Conservation (phyloP, 2,329 filamentous ascomycete species). For the Fusarium sororula region DNA sequence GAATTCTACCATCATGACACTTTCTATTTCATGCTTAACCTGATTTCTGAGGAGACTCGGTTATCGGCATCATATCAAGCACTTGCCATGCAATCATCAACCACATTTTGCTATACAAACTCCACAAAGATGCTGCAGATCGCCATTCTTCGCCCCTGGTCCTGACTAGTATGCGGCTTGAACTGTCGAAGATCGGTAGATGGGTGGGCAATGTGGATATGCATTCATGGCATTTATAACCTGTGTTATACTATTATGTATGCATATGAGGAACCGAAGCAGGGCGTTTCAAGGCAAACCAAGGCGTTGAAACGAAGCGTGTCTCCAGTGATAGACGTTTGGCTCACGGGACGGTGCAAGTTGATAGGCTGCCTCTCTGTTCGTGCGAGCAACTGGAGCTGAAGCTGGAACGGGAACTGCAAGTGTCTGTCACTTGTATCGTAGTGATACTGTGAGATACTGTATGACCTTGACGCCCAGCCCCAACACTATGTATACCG, state of each 20-base stretch:
- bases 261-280: background rate
- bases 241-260: background rate
- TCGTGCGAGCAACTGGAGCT: background rate
- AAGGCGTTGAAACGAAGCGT: slow-evolving; percentile 18
- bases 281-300: slow-evolving; percentile 3
- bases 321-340: slow-evolving; percentile 26
- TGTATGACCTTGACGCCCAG: slow-evolving; percentile 13
- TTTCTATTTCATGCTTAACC: background rate
- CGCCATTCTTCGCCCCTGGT: slow-evolving; percentile 2
- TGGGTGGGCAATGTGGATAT: background rate
- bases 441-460: slow-evolving; percentile 32
- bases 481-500: slow-evolving; percentile 1
- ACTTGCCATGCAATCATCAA: background rate
- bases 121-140: slow-evolving; percentile 11
- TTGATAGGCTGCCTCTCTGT: background rate
- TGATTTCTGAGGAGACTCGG: background rate
- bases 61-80: slow-evolving; percentile 8
- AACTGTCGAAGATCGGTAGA: slow-evolving; percentile 12
- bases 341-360: slow-evolving; percentile 1
- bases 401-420: background rate
- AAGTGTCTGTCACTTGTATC: slow-evolving; percentile 8
- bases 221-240: background rate
- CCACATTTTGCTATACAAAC: background rate
- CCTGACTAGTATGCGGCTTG: background rate
- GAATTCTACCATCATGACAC: background rate